phyloP scores from a whole-genome alignment of 192 early-diverging fungal genomes.

The Diversispora epigaea region DNA sequence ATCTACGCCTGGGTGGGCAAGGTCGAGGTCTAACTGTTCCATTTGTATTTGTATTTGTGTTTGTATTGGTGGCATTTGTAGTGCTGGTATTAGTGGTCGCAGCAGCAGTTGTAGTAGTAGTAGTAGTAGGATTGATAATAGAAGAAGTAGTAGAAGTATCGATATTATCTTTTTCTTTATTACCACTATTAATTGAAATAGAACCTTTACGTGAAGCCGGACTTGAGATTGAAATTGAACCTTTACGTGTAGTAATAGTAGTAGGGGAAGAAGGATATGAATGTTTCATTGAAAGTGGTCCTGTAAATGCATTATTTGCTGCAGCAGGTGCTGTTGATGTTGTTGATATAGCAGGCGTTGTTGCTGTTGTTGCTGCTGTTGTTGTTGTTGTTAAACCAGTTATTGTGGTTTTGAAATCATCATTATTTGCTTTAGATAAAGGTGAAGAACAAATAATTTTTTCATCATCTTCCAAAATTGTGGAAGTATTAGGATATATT shows the following conservation, averaged over 20 bases:
- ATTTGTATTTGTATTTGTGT: not conserved
- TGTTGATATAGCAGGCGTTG: not conserved
- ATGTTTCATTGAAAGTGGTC: not conserved
- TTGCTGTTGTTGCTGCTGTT: too few species aligned
- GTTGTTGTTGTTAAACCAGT: not conserved
- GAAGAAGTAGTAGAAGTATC: not conserved
- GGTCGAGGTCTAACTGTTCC: constrained; percentile 1
- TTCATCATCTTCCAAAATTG: not conserved
- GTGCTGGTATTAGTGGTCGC: not conserved
- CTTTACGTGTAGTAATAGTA: not conserved
- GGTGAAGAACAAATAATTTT: not conserved
- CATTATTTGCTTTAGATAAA: not conserved
- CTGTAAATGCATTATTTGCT: not conserved
- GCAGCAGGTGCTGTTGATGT: not conserved
- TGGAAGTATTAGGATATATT: not conserved
- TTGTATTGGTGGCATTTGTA: not conserved
- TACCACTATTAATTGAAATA: not conserved
- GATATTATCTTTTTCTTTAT: constrained; percentile 1
- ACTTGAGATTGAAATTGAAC: constrained; percentile 1
- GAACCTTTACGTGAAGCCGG: not conserved
- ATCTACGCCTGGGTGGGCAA: constrained; percentile 24
- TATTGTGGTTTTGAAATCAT: too few species aligned
- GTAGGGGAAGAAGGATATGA: not conserved
- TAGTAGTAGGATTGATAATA: not conserved
- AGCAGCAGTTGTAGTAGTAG: not conserved